Evolutionary conservation across 139 green algal species (phyloP).

Genomic region (Tetratostichococcus sp.): DNA sequence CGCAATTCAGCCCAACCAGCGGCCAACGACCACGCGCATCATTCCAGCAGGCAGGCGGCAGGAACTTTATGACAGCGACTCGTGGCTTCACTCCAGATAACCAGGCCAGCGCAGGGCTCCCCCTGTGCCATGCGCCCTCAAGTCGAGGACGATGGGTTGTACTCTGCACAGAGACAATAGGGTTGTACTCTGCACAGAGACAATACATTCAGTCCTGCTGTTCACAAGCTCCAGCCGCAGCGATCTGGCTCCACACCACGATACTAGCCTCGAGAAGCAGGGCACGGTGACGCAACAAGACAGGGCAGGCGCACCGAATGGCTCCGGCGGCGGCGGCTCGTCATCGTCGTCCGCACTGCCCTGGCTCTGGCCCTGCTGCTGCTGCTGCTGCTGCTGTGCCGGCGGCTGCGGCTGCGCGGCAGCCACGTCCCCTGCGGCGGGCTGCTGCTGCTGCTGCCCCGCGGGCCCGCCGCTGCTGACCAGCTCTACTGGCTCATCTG

Average conservation of each 20-base stretch:
- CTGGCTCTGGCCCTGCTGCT: constrained; percentile 7
- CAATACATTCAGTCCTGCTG: too few relatives aligned
- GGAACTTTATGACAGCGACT: too few relatives aligned
- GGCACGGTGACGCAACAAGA: too few relatives aligned
- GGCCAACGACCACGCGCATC: too few relatives aligned
- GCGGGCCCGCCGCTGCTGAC: constrained; percentile 29
- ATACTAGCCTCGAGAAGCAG: too few relatives aligned
- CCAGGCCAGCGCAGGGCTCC: too few relatives aligned
- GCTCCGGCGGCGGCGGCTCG: constrained; percentile 71
- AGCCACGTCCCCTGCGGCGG: constrained; percentile 15
- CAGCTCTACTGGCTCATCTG: constrained; percentile 27
- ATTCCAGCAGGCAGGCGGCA: too few relatives aligned
- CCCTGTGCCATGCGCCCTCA: not conserved
- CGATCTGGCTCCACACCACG: too few relatives aligned
- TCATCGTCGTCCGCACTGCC: constrained; percentile 32
- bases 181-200: too few relatives aligned
- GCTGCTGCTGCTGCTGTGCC: constrained; percentile 3
- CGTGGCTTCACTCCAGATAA: too few relatives aligned
- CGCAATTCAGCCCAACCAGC: too few relatives aligned
- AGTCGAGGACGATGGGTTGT: not conserved
- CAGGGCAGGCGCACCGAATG: constrained; percentile 48
- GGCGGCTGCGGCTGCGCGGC: constrained; percentile 19
- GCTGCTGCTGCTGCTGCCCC: constrained; percentile 11
- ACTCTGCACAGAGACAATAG: not conserved
- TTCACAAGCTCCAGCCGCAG: too few relatives aligned